Conservation (phyloP, 331 rosid genomes). For the Quercus lobata region DNA sequence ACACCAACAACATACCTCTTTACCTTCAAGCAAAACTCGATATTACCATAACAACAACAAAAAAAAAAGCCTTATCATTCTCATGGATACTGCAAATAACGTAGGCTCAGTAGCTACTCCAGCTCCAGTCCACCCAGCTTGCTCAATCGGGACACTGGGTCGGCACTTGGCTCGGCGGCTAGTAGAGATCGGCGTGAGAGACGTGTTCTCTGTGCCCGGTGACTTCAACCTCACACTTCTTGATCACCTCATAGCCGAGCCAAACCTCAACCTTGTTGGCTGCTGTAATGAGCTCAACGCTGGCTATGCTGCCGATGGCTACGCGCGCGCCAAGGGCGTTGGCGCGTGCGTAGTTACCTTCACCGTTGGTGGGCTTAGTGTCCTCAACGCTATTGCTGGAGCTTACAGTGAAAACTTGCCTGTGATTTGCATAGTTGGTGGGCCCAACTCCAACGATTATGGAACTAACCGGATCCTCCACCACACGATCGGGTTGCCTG, state of each 20-base stretch:
- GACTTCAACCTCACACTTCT: constrained; percentile 84
- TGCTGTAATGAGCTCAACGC: constrained; percentile 97
- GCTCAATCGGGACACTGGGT: constrained; percentile 50
- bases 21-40: too few relatives aligned
- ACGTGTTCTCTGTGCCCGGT: constrained; percentile 84
- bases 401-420: constrained; percentile 85
- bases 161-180: constrained; percentile 72
- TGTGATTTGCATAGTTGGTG: constrained; percentile 74
- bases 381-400: constrained; percentile 83
- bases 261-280: constrained; percentile 65
- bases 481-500: constrained; percentile 79
- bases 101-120: constrained; percentile 22
- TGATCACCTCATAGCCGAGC: constrained; percentile 74
- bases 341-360: constrained; percentile 91
- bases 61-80: too few relatives aligned
- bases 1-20: neutral
- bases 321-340: constrained; percentile 74
- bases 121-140: constrained; percentile 18
- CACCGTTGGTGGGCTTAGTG: constrained; percentile 90
- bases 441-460: constrained; percentile 83
- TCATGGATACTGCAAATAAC: constrained; percentile 42
- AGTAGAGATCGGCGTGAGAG: constrained; percentile 56
- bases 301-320: constrained; percentile 92
- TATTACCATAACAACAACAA: too few relatives aligned
- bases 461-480: constrained; percentile 90